Evolutionary conservation across 345 rosid species (phyloP), one percentile per base, ranked within the genome.

Genomic region (Excoecaria cochinchinensis): DNA sequence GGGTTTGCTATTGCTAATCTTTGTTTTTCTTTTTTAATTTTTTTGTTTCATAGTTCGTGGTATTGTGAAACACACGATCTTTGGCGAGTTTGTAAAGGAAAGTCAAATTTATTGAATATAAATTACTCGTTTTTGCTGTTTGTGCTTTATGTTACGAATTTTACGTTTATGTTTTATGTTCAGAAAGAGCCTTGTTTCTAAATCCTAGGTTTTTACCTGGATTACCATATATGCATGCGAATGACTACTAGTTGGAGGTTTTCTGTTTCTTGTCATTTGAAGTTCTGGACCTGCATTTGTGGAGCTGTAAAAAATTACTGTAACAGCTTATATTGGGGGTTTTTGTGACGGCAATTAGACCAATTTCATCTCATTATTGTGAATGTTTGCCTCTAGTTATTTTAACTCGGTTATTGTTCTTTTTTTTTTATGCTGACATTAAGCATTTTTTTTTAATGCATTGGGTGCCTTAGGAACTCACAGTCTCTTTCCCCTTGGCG

Each of bases 401-500:
- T 10, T 24, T 0, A 25, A 8, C 6, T 22, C 60, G 0, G 22
- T 44, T 5, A 14, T 17, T 6, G 4, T 63, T 52, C 38, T 40
- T 12, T 48, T 55, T 15, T 8, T 36, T 24, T 11, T 1, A 11
- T 16, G 44, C 25, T 10, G 36, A 3, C 25, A 24, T 36, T 53
- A 53, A 69, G 65, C 50, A 61, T 64, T 16, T 38, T 69, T 51
- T 44, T 59, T 59, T 1, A 4, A 4, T 67, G 59, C 47, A 12
- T 3, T 73, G 74, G 70, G 31, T 83, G 44, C 55, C 38, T 77
- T 82, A 92, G 98, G 85, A 79, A 78, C 79, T 83, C 91, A 67
- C 82, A 73, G 65, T 89, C 98, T 64, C 92, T 88, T 77, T 89
- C 97, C 10, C 93, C 97, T 1, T 84, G 87, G 84, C 82, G 85